Evolutionary conservation across 2,329 filamentous ascomycete species (phyloP).

Genomic region (Metarhizium guizhouense): DNA sequence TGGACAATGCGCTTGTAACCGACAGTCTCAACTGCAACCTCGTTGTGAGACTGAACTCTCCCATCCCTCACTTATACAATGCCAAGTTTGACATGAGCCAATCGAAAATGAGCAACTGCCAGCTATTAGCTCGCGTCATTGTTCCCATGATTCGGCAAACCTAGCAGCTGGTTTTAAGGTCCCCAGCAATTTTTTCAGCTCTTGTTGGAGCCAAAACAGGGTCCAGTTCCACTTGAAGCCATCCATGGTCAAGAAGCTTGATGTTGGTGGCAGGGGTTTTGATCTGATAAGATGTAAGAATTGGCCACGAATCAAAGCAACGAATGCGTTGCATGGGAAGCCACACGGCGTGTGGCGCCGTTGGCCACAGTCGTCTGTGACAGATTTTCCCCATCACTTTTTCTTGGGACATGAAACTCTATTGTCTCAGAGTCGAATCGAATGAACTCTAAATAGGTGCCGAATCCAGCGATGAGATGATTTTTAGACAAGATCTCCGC

Average conservation of each 20-base stretch:
- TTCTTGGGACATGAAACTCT: background rate
- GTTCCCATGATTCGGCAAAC: background rate
- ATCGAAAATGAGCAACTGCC: too few relatives aligned
- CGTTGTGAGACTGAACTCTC: background rate
- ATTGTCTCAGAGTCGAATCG: background rate
- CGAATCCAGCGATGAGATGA: too few relatives aligned
- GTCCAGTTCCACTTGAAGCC: background rate
- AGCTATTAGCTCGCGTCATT: background rate
- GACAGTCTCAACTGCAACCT: background rate
- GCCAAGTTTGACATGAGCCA: background rate
- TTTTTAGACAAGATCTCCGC: too few relatives aligned
- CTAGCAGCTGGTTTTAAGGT: background rate
- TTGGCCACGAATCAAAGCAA: background rate
- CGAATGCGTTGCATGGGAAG: background rate
- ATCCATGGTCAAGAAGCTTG: background rate
- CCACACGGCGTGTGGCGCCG: background rate
- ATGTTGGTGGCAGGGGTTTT: background rate
- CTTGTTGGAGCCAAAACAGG: background rate
- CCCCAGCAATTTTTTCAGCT: background rate
- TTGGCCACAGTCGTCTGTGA: background rate
- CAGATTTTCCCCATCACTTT: background rate
- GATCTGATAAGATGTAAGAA: conserved; percentile 7
- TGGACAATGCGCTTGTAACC: too few relatives aligned
- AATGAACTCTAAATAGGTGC: background rate
- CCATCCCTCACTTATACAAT: background rate